Base-by-base conservation (phyloP, 148 eudicot genomes). In the Hydrangea macrophylla region DNA sequence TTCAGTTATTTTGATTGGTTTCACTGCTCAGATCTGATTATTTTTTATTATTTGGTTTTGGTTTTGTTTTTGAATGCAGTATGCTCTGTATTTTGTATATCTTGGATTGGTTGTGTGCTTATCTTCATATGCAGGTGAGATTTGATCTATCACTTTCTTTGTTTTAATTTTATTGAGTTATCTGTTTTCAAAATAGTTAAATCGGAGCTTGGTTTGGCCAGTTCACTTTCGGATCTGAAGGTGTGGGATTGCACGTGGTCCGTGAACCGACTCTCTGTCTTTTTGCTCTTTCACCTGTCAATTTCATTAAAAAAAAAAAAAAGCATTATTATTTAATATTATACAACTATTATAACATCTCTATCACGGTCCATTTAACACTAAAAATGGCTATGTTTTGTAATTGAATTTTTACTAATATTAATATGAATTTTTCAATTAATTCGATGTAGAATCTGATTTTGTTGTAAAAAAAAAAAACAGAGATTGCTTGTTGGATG, bases 401-500 rank as follows among this genome's bases (percentile, higher is more conserved):
- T 7, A 63, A 0, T 20, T 45, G 17, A 1, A 23, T 24, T 37
- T 11, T 60, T 7, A 6, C 30, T 36, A 42, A 10, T 36, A 13
- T 13, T 22, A 9, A 9, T 23, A 32, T n/a, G n/a, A n/a, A n/a
- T n/a, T 55, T 56, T 8, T 75, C 26, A 44, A 2, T 27, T 51
- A 28, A 26, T 22, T 27, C 6, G 22, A 48, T 15, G 22, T 67
- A 12, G 12, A 7, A 31, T 59, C 12, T 58, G 73, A 48, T 48
- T 18, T 48, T 72, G 55, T 13, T 68, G 72, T 7, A 54, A 61
- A 36, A n/a, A 35, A 35, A 35, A 35, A 35, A 12, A 26, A 54
- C 80, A 95, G 99, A 95, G 75, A 95, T 95, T 65, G 93, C 89
- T 23, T 95, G 97, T 69, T 95, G 99, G 99, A 95, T 95, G 99